These are phyloP conservation scores for Colletotrichum sp. DNA, from an alignment of 2,329 filamentous ascomycete genomes.

Conservation along the genomic window DNA sequence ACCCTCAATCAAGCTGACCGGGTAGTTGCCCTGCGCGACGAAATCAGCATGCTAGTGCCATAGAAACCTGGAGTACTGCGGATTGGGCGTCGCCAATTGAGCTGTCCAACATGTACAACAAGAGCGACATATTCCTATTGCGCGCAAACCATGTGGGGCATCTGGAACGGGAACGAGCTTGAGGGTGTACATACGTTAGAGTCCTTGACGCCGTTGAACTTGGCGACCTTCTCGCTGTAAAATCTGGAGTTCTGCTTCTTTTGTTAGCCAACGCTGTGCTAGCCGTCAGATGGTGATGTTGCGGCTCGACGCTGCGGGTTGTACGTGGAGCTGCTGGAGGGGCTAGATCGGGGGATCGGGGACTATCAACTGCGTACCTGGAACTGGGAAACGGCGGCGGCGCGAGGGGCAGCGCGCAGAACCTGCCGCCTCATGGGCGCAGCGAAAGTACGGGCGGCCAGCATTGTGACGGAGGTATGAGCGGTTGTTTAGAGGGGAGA, in stretches of 20 bases:
- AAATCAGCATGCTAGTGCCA: constrained; percentile 27
- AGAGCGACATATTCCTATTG: background rate
- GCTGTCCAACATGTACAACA: constrained; percentile 39
- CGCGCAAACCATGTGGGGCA: constrained; percentile 15
- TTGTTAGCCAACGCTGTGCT: constrained; percentile 4
- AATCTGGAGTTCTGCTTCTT: constrained; percentile 55
- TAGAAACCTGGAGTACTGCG: background rate
- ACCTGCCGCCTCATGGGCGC: constrained; percentile 79
- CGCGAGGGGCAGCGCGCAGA: constrained; percentile 71
- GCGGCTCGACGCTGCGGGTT: background rate
- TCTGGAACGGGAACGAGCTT: background rate
- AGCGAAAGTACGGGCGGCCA: constrained; percentile 80
- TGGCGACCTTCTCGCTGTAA: constrained; percentile 82
- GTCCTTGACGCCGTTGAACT: constrained; percentile 92
- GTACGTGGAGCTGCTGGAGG: background rate
- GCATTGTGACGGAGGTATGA: constrained; percentile 64
- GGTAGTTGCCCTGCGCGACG: constrained; percentile 80
- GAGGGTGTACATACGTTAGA: constrained; percentile 72
- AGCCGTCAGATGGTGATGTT: background rate
- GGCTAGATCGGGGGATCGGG: constrained; percentile 27
- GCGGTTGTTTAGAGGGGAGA: constrained; percentile 21
- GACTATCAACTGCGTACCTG: constrained; percentile 56
- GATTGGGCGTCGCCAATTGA: constrained; percentile 29
- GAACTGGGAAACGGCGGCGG: constrained; percentile 50
- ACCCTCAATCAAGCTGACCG: constrained; percentile 96